Base-by-base conservation (phyloP, 2,329 filamentous ascomycete genomes). In the Albophoma yamanashiensis region DNA sequence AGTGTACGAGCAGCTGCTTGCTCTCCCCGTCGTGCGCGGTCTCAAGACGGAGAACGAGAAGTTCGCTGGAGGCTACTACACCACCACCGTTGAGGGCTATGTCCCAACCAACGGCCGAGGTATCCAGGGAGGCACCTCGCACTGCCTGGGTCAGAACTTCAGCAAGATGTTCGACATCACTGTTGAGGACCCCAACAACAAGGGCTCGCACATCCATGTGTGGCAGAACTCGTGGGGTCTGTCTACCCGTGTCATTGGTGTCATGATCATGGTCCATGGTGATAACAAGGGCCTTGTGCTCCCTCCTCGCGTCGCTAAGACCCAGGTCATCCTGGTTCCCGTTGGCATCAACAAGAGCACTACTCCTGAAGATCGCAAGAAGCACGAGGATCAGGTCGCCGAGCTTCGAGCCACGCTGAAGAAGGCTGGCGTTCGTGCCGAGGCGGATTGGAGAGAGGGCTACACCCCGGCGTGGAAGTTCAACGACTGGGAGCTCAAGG, bases 161-260 rank as follows among this genome's bases (percentile, higher is more conserved):
- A 92, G 89, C 74, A 97, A 95, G 78, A 99, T 99, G 92, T 99
- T 97, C 73, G 89, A 94, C 74, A 97, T 99, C 73, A 96, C 89
- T 0, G 91, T 99, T 38, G 93, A 99, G 75, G 92, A 99, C 71
- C 94, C 94, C 31, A 80, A 81, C 62, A 83, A 94, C 74, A 89
- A 90, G 76, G 89, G 89, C 65, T 82, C 87, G 67, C 87, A 91
- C 69, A 79, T 97, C 60, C 79, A 93, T 71, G 92, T 97, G 60
- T 97, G 93, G 92, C 94, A 99, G 75, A 99, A 99, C 80, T 97
- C 92, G 17, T 99, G 94, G 94, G 94, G 94, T 76, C 84, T 99
- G 62, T 97, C 93, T 1, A 99, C 94, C 59, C 91, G 94, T 72
- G 91, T 93, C 60, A 96, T 99, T 66, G 95, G 94, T 78, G 92